Percentiles rank a stretch among this genome's conserved stretches.
Conservation (phyloP, 495 filamentous ascomycete species). For the Neurospora sp. region DNA sequence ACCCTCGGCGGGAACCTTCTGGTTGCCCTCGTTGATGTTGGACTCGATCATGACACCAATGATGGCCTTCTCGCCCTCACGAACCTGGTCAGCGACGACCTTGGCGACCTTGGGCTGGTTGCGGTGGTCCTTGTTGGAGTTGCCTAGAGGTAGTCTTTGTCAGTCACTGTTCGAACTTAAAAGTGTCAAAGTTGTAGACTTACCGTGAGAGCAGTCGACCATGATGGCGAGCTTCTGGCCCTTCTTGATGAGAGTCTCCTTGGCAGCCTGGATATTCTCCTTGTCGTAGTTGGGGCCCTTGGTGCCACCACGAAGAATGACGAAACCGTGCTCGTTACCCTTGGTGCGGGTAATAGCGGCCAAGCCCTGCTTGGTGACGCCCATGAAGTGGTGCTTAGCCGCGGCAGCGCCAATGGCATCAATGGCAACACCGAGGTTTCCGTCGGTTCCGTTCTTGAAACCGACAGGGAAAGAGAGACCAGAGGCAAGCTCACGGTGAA, state of each 20-base stretch:
- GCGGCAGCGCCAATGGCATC: slow-evolving; percentile 91
- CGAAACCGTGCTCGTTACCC: slow-evolving; percentile 94
- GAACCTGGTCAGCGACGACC: slow-evolving; percentile 71
- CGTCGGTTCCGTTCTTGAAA: slow-evolving; percentile 99
- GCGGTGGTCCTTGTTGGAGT: slow-evolving; percentile 63
- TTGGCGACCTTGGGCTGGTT: slow-evolving; percentile 93
- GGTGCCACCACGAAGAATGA: slow-evolving; percentile 84
- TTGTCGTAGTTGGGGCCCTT: slow-evolving; percentile 93
- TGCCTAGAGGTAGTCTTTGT: slow-evolving; percentile 34
- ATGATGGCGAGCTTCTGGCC: slow-evolving; percentile 82
- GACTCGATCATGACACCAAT: slow-evolving; percentile 98
- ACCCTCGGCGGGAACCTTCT: slow-evolving; percentile 84
- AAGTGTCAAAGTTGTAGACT: slow-evolving; percentile 8
- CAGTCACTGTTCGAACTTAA: slow-evolving; percentile 4
- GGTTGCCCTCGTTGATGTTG: slow-evolving; percentile 91
- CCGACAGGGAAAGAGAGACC: slow-evolving; percentile 96
- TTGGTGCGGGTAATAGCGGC: slow-evolving; percentile 87
- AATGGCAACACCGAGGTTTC: slow-evolving; percentile 86
- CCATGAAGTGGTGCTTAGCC: slow-evolving; percentile 93
- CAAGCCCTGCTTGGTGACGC: slow-evolving; percentile 96
- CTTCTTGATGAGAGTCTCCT: slow-evolving; percentile 76
- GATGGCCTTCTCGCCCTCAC: slow-evolving; percentile 77
- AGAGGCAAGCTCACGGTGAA: slow-evolving; percentile 92
- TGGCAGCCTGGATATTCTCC: slow-evolving; percentile 64
- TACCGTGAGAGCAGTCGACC: slow-evolving; percentile 95